phyloP scores from a whole-genome alignment of 1,284 basidiomycete species.

The Caloboletus firmus region DNA sequence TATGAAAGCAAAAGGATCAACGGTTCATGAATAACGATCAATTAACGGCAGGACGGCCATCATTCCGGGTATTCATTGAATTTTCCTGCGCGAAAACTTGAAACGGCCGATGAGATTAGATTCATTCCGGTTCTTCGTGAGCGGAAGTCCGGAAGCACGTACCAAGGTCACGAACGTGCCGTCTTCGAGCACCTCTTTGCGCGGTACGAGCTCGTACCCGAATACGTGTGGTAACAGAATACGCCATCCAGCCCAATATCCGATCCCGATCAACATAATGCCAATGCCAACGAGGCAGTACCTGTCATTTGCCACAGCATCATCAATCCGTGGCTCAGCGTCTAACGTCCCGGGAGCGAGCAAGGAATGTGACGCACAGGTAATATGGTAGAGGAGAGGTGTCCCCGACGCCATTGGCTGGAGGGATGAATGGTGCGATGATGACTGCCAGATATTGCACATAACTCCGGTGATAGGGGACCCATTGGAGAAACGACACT shows the following conservation, averaged over 20 bases:
- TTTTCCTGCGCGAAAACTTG: conserved; percentile 25
- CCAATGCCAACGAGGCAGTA: conserved; percentile 59
- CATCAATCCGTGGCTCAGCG: not conserved
- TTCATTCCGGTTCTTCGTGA: not conserved
- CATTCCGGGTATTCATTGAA: conserved; percentile 5
- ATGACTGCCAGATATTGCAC: conserved; percentile 40
- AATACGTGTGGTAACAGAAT: conserved; percentile 50
- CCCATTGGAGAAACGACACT: conserved; percentile 7
- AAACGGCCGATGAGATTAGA: no score
- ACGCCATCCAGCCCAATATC: conserved; percentile 60
- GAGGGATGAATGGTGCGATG: conserved; percentile 55
- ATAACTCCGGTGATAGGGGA: not conserved
- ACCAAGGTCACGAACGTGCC: conserved; percentile 59
- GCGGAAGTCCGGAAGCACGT: conserved; percentile 22
- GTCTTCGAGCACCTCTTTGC: conserved; percentile 50
- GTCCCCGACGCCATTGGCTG: conserved; percentile 54
- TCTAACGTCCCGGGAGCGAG: not conserved
- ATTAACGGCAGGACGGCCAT: no score
- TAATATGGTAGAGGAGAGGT: conserved; percentile 62
- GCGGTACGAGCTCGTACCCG: conserved; percentile 48
- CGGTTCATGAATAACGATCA: no score
- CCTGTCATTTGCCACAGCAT: conserved; percentile 25
- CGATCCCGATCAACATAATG: conserved; percentile 45
- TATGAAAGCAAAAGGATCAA: no score
- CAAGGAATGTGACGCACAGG: conserved; percentile 38